A percentile compares a stretch with the other conserved stretches of the same genome.
Evolutionary conservation across 2,329 filamentous ascomycete species (phyloP).

Genomic region (Coniochaeta sp.): DNA sequence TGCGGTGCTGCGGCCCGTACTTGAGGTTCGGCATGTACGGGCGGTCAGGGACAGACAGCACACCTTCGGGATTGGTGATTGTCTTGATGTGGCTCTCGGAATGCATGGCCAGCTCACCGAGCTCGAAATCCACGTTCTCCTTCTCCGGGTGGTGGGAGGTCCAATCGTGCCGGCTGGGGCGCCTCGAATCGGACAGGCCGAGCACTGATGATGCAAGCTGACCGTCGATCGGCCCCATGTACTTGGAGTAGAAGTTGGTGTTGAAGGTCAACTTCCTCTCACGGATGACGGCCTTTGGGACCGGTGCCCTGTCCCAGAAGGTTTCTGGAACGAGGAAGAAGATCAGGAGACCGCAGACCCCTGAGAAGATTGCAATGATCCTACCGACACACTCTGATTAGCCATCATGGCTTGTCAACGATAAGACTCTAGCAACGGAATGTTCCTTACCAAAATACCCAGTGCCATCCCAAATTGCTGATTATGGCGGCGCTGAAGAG

Average conservation of each 20-base stretch:
- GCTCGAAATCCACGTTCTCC: not conserved
- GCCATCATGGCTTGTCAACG: not conserved
- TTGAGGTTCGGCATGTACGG: not conserved
- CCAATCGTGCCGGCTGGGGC: not conserved
- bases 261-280: constrained; percentile 25
- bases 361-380: constrained; percentile 77
- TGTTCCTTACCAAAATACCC: constrained; percentile 70
- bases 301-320: constrained; percentile 83
- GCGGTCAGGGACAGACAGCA: not conserved
- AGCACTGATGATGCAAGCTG: not conserved
- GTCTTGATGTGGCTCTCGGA: not conserved
- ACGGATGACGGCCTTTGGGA: constrained; percentile 15
- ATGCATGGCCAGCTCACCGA: not conserved
- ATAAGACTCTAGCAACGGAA: not conserved
- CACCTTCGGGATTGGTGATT: not conserved
- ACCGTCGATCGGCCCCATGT: not conserved
- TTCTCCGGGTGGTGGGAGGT: not conserved
- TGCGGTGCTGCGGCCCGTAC: not conserved
- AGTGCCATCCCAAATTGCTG: constrained; percentile 70
- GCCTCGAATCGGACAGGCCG: not conserved
- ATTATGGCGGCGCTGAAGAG: constrained; percentile 83
- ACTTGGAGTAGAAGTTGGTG: constrained; percentile 6
- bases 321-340: constrained; percentile 93
- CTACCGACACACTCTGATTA: constrained; percentile 28
- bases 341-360: constrained; percentile 59